Evolutionary conservation across 805 yeast genomes (phyloP).

Genomic region (Kuraishia piskuri): DNA sequence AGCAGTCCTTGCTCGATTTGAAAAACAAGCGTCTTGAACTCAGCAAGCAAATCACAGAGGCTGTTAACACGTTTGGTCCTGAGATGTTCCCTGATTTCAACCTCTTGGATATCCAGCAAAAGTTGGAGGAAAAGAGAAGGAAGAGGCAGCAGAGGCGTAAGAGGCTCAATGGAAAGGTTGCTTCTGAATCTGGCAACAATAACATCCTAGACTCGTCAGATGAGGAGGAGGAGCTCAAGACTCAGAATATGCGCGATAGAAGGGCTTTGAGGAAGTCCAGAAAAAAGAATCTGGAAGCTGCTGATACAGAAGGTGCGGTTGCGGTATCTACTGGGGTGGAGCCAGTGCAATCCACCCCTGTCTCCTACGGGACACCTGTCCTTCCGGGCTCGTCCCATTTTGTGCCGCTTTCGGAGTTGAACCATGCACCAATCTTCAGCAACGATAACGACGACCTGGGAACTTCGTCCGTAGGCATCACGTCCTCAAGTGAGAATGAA

Average conservation of each 20-base stretch:
- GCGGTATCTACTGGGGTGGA: conserved; percentile 2
- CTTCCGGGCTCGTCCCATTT: conserved; percentile 17
- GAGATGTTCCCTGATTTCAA: conserved; percentile 82
- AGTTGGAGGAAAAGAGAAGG: conserved; percentile 22
- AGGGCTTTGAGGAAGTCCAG: conserved; percentile 21
- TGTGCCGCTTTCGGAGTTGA: conserved; percentile 33
- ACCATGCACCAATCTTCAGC: conserved; percentile 45
- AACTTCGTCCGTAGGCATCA: conserved; percentile 20
- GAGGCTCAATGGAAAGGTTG: conserved; percentile 8
- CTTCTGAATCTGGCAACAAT: neutral
- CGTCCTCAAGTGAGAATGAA: conserved; percentile 20
- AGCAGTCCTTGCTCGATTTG: conserved; percentile 47
- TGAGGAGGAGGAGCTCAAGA: conserved; percentile 41
- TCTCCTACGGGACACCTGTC: neutral
- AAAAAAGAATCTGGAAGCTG: neutral
- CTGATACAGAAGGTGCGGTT: conserved; percentile 15
- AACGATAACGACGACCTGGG: conserved; percentile 26
- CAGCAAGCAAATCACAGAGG: conserved; percentile 65
- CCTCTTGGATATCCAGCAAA: conserved; percentile 36
- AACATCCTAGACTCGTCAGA: conserved; percentile 26
- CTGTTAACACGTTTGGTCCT: conserved; percentile 78
- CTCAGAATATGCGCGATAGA: conserved; percentile 36
- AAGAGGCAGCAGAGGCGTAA: conserved; percentile 16
- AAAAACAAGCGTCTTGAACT: conserved; percentile 54
- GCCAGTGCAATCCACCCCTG: conserved; percentile 18